A percentile compares a stretch with the other conserved stretches of the same genome.
These are phyloP conservation scores for Aspergillus sp. DNA, from an alignment of 2,329 filamentous ascomycete species.

Conservation along the genomic window DNA sequence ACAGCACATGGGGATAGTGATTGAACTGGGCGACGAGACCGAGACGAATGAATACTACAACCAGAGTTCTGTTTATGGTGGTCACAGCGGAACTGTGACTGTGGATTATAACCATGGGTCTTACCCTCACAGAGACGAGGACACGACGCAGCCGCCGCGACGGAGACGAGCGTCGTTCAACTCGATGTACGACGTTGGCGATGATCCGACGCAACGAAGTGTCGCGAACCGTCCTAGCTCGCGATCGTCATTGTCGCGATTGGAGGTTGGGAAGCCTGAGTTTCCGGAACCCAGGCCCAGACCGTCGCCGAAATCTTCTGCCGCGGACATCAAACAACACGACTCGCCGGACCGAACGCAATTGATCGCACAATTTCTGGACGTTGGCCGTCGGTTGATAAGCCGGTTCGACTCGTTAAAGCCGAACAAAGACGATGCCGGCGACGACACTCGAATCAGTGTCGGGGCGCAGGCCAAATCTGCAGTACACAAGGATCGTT, in stretches of 20 bases:
- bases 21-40: slow-evolving; percentile 53
- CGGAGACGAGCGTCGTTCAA: slow-evolving; percentile 51
- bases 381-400: slow-evolving; percentile 32
- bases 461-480: slow-evolving; percentile 23
- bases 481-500: slow-evolving; percentile 24
- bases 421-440: slow-evolving; percentile 9
- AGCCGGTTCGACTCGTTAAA: slow-evolving; percentile 24
- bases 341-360: slow-evolving; percentile 29
- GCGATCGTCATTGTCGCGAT: slow-evolving; percentile 38
- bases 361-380: slow-evolving; percentile 32
- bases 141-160: slow-evolving; percentile 24
- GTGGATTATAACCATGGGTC: slow-evolving; percentile 4
- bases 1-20: slow-evolving; percentile 61
- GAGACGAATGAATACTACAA: slow-evolving; percentile 23
- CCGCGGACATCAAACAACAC: slow-evolving; percentile 5
- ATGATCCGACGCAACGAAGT: slow-evolving; percentile 45
- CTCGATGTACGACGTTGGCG: slow-evolving; percentile 44
- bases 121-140: slow-evolving; percentile 12
- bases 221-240: slow-evolving; percentile 34
- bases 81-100: slow-evolving; percentile 11
- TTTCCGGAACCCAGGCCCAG: slow-evolving; percentile 21
- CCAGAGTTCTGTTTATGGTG: slow-evolving; percentile 17
- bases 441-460: slow-evolving; percentile 10
- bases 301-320: slow-evolving; percentile 10
- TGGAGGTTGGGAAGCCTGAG: slow-evolving; percentile 32